Base-by-base conservation (phyloP, 225 moss, liverwort and hornwort species). In the Sphagnum tenellum region DNA sequence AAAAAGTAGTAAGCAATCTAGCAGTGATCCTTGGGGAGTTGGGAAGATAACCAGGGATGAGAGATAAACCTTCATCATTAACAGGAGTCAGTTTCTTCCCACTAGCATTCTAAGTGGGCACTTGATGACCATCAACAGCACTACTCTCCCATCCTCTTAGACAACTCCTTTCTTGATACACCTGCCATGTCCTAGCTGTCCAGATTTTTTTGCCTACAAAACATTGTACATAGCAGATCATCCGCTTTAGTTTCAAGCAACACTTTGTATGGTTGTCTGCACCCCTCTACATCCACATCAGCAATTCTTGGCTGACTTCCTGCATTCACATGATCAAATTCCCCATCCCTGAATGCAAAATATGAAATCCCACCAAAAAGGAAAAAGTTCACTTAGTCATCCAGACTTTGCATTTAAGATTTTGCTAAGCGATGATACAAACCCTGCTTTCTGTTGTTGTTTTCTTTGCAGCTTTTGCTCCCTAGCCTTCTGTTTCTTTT, bases 61-160 rank as follows among this genome's bases (percentile, higher is more conserved):
- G 29, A 29, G 29, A 29, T 29, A 29, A 29, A 29, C 29, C 29
- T 29, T 29, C 29, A 29, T 29, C 29, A 29, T 29, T 29, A 29
- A 29, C 29, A 29, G 29, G 29, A 29, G 90, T 82, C 68, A 91
- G 54, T 69, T 89, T 91, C 12, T 64, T 77, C 10, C 88, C 89
- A 44, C 76, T 79, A 49, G 73, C 80, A 63, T 92, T 82, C 65
- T 85, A 88, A 71, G 86, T 88, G 62, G 92, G 88, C 46, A 88
- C 70, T 64, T 89, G 89, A 76, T 83, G 82, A 52, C 65, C 71
- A 77, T 81, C 89, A 58, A 89, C 86, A 57, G 74, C 75, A 59
- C 79, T 83, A 91, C 59, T 94, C 87, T 7, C 60, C 65, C 67
- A 56, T 78, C 12, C 69, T 73, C 65, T 76, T 78, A 45, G 88